Base-by-base conservation (phyloP, 2,329 filamentous ascomycete genomes). In the Aspergillus tubingensis region DNA sequence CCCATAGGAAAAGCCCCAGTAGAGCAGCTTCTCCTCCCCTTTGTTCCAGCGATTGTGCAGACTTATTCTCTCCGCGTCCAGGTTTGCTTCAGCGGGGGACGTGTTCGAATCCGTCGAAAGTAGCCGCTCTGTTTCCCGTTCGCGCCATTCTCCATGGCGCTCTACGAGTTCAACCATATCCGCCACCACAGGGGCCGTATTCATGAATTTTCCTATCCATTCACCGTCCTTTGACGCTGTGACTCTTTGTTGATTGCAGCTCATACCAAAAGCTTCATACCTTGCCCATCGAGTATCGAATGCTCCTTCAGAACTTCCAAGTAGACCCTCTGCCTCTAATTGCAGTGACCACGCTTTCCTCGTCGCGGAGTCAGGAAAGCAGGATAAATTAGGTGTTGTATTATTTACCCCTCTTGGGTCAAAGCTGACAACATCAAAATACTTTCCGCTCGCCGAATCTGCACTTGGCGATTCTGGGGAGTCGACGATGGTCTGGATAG, bases 111-210 rank as follows among this genome's bases (percentile, higher is more conserved):
- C n/a, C 3, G 15, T 44, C 17, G 11, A 19, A 27, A 58, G 48
- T 5, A 59, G 39, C 3, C 36, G 15, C 19, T 39, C 41, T 8
- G 51, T 54, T 25, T 59, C 57, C 1, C 6, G 36, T 36, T 55
- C 58, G 2, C 58, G 58, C 58, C 58, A 60, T 27, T 57, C 53
- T 27, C 58, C 58, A 17, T 51, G 53, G 3, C 47, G 36, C 53
- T 60, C 58, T 21, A 60, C 30, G 6, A 60, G 38, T 11, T 44
- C 52, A 19, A 56, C 53, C 53, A 60, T 57, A 21, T 60, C 58
- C 17, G 36, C 53, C n/a, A 57, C 58, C 38, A 50, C 36, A 1
- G 54, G 27, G 2, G 58, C 19, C 1, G 58, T 60, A 23, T 60
- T 57, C 36, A 57, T 41, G 17, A 53, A 51, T 4, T 8, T 15